A percentile compares a stretch with the other conserved stretches of the same genome.
Conservation (phyloP, 1,284 basidiomycete genomes). For the Rhizoctonia solani region DNA sequence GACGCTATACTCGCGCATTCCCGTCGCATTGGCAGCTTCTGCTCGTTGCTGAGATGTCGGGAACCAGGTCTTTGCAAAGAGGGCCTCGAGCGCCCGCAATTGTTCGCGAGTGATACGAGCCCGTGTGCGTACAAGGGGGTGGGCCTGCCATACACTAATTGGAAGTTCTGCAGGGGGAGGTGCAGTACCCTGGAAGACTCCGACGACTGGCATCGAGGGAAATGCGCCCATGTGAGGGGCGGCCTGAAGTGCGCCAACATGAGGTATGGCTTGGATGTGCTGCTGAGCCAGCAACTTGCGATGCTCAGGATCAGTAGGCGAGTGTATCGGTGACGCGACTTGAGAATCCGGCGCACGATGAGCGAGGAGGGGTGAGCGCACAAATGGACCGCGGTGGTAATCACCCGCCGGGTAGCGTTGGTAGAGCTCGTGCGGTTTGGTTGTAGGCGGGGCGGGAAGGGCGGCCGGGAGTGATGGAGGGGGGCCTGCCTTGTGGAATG, state of each 20-base stretch:
- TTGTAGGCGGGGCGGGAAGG: conserved; percentile 21
- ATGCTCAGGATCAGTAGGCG: conserved; percentile 1
- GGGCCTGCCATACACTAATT: conserved; percentile 27
- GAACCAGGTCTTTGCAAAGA: conserved; percentile 29
- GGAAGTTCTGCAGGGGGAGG: conserved; percentile 25
- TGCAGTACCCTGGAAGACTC: conserved; percentile 23
- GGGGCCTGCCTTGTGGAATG: conserved; percentile 8
- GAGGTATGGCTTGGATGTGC: conserved; percentile 21
- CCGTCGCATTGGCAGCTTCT: conserved; percentile 19
- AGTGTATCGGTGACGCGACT: no score
- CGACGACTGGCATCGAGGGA: conserved; percentile 29
- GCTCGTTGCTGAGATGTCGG: conserved; percentile 29
- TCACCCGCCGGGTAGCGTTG: no score
- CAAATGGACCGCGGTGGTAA: no score
- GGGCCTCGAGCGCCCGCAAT: conserved; percentile 25
- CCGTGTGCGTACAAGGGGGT: conserved; percentile 22
- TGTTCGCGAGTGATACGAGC: conserved; percentile 28
- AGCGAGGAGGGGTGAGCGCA: no score
- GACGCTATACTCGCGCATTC: conserved; percentile 31
- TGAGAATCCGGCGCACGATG: no score
- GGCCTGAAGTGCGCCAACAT: conserved; percentile 23
- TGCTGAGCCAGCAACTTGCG: conserved; percentile 5
- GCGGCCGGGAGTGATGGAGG: not conserved
- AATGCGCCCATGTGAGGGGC: conserved; percentile 27
- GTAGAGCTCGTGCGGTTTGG: conserved; percentile 27